Evolutionary conservation across 495 filamentous ascomycete species (phyloP), one percentile per base, ranked within the genome.

Genomic region (Xylaria intraflava): DNA sequence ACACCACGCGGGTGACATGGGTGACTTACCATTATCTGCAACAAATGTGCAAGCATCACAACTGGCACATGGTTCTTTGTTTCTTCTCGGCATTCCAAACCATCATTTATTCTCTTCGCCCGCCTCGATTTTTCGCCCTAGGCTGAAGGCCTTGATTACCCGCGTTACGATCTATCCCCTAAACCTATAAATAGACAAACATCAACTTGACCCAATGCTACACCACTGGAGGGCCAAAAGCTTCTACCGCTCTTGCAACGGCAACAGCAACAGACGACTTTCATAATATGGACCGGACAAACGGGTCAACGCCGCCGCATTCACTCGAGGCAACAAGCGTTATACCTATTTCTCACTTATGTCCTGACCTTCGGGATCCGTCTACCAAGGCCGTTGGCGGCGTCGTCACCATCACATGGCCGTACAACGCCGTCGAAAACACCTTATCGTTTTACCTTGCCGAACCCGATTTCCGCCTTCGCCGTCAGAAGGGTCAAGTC

Each of bases 381-480:
- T 26, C 57, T 0, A 61, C 67, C n/a, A 61, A 66, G 26, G 62
- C 60, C 12, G 69, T 77, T 1, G 62, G 70, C 40, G 90, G 84
- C 12, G 75, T 89, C 1, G 83, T 96, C 30, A 88, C 87, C 5
- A 82, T 98, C 16, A 81, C 90, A 41, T 96, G 93, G 92, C 93
- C 93, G 0, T 98, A 87, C 68, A 95, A 87, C 30, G 84, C 83
- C 6, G 85, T 87, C 12, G 84, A 78, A 6, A 75, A 77, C 35
- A 83, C 82, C 9, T 71, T 88, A 56, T 83, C 89, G 45, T 79
- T 98, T 27, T 78, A 90, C 2, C 77, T 96, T 4, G 86, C 86
- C 10, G 93, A 96, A 51, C 83, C 86, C 22, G 91, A 98, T 62
- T 88, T 93, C 60, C 85, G 89, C 36, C 80, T 95, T 30, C 89